A percentile compares a stretch with the other conserved stretches of the same genome.
Evolutionary conservation across 2,329 filamentous ascomycete species (phyloP).

Genomic region (Ascochyta lentis): DNA sequence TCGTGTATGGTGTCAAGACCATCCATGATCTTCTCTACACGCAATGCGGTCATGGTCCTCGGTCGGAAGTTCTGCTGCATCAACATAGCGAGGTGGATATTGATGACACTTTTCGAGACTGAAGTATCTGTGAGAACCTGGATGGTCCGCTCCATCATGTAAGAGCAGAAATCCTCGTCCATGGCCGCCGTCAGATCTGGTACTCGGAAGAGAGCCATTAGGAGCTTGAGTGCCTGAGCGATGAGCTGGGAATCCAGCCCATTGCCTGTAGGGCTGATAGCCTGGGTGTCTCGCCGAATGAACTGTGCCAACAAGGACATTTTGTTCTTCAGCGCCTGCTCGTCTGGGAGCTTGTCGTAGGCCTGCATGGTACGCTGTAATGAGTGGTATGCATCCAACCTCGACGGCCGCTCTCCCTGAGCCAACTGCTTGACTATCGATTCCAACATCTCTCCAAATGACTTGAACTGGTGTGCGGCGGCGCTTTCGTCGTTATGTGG

Average conservation of each 20-base stretch:
- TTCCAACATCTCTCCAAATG: conserved; percentile 81
- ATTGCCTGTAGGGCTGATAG: conserved; percentile 62
- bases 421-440: conserved; percentile 83
- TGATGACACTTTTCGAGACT: conserved; percentile 77
- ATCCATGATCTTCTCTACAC: conserved; percentile 73
- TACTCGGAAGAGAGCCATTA: conserved; percentile 78
- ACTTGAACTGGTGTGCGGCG: conserved; percentile 59
- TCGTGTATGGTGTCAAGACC: conserved; percentile 76
- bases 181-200: conserved; percentile 73
- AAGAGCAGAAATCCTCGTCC: conserved; percentile 78
- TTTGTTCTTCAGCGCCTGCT: conserved; percentile 64
- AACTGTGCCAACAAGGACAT: conserved; percentile 80
- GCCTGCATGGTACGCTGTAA: conserved; percentile 77
- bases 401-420: conserved; percentile 72
- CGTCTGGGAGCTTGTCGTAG: conserved; percentile 76
- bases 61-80: conserved; percentile 79
- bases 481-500: conserved; percentile 47
- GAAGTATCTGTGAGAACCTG: conserved; percentile 71
- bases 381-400: conserved; percentile 85
- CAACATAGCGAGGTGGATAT: conserved; percentile 80
- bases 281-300: conserved; percentile 79
- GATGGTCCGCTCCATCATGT: conserved; percentile 82
- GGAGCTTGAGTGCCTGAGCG: conserved; percentile 78
- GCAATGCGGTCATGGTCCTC: conserved; percentile 74
- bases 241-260: conserved; percentile 71